Evolutionary conservation across 2,329 filamentous ascomycete genomes (phyloP).

Genomic region (Xylariaceae sp.): DNA sequence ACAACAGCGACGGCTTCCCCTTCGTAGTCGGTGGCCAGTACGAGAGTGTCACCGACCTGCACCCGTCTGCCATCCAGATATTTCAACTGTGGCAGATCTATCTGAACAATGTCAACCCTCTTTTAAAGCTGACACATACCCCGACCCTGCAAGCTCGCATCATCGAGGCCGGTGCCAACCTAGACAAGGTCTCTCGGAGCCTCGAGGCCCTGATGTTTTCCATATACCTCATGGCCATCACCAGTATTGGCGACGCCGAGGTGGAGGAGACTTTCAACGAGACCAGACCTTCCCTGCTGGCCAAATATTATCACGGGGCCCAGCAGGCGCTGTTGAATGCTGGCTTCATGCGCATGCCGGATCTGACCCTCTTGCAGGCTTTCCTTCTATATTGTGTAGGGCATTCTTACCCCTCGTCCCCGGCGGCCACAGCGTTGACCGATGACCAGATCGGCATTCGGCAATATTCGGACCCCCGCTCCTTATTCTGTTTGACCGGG

Average conservation of each 20-base stretch:
- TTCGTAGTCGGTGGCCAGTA: conserved; percentile 43
- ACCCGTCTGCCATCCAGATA: conserved; percentile 51
- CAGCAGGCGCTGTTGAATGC: conserved; percentile 61
- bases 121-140: conserved; percentile 61
- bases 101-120: conserved; percentile 60
- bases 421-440: conserved; percentile 19
- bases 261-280: conserved; percentile 45
- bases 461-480: conserved; percentile 52
- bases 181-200: conserved; percentile 44
- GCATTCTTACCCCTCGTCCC: conserved; percentile 1
- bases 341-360: conserved; percentile 58
- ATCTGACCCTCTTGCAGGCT: conserved; percentile 59
- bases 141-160: conserved; percentile 58
- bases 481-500: conserved; percentile 54
- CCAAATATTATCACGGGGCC: conserved; percentile 47
- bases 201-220: conserved; percentile 63
- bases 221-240: conserved; percentile 52
- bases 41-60: conserved; percentile 36
- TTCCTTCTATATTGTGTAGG: conserved; percentile 57
- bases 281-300: conserved; percentile 41
- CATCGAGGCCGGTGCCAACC: conserved; percentile 51
- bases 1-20: conserved; percentile 48
- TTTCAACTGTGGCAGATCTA: conserved; percentile 63
- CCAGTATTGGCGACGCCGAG: conserved; percentile 49
- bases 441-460: conserved; percentile 51